Conservation (phyloP, 495 filamentous ascomycete genomes). For the Aspergillus cavernicola region DNA sequence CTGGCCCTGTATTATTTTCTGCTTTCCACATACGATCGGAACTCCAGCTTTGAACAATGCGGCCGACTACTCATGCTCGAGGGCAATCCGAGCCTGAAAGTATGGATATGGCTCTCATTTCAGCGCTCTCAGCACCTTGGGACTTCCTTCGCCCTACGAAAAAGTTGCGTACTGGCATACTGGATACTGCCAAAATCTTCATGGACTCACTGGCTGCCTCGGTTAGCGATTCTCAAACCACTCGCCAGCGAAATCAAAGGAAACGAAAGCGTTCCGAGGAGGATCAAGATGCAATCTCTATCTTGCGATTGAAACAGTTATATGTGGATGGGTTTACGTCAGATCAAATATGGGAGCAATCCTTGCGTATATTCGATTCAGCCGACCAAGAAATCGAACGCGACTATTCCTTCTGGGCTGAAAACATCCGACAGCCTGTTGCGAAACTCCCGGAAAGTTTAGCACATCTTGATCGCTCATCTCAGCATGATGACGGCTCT, state of each 20-base stretch:
- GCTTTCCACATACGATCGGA: neutral
- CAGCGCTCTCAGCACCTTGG: conserved; percentile 33
- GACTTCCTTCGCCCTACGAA: conserved; percentile 66
- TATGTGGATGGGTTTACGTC: conserved; percentile 85
- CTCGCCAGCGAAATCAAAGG: conserved; percentile 52
- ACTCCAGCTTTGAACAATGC: neutral
- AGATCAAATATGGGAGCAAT: conserved; percentile 92
- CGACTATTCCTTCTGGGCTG: conserved; percentile 24
- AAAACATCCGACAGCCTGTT: conserved; percentile 5
- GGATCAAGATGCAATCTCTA: conserved; percentile 32
- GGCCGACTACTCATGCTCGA: neutral
- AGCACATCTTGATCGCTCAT: neutral
- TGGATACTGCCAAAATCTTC: conserved; percentile 68
- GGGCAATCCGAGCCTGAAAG: neutral
- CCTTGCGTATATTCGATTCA: conserved; percentile 60
- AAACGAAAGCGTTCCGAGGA: conserved; percentile 63
- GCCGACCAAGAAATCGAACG: conserved; percentile 32
- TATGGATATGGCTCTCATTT: conserved; percentile 16
- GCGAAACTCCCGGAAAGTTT: neutral
- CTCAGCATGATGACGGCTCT: neutral
- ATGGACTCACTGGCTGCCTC: conserved; percentile 71
- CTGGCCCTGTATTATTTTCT: neutral
- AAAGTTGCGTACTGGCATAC: conserved; percentile 58
- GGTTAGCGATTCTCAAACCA: conserved; percentile 61
- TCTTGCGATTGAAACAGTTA: conserved; percentile 69